These are phyloP conservation scores for Saksenaea oblongispora DNA, from an alignment of 371 early-diverging fungal species.

Conservation along the genomic window DNA sequence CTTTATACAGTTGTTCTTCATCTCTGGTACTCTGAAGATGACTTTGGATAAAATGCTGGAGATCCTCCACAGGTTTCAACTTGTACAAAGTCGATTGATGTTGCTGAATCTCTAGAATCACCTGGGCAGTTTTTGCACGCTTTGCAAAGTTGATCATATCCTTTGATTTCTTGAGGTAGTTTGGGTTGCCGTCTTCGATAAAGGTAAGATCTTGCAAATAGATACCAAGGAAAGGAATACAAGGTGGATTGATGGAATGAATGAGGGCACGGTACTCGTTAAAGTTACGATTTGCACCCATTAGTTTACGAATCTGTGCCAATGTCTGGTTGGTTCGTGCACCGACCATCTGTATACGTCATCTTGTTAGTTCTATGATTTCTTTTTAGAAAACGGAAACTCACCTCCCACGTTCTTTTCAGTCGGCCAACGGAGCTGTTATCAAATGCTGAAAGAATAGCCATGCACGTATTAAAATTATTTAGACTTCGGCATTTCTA, in stretches of 20 bases:
- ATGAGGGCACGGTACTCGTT: constrained; percentile 84
- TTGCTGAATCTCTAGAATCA: constrained; percentile 91
- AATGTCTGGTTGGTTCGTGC: constrained; percentile 45
- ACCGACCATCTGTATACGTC: constrained; percentile 32
- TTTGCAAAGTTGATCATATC: constrained; percentile 92
- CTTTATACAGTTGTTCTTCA: constrained; percentile 68
- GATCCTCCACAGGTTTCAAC: constrained; percentile 78
- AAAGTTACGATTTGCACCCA: constrained; percentile 86
- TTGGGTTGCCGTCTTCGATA: constrained; percentile 92
- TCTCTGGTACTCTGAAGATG: constrained; percentile 54
- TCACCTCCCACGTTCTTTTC: constrained; percentile 64
- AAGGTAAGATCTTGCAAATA: constrained; percentile 93
- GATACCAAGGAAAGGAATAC: constrained; percentile 92
- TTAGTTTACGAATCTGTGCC: constrained; percentile 61
- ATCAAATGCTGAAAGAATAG: constrained; percentile 87
- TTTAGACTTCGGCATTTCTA: constrained; percentile 36
- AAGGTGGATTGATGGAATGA: constrained; percentile 88
- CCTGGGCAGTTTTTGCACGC: constrained; percentile 85
- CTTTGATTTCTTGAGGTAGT: constrained; percentile 54
- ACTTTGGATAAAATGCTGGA: constrained; percentile 74
- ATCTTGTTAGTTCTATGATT: background rate
- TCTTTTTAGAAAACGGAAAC: constrained; percentile 20
- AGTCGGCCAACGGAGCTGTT: constrained; percentile 88
- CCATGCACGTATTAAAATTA: constrained; percentile 92
- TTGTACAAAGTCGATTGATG: constrained; percentile 86